These are phyloP conservation scores for Chalciporus sp. DNA, from an alignment of 1,284 basidiomycete genomes.

Conservation along the genomic window DNA sequence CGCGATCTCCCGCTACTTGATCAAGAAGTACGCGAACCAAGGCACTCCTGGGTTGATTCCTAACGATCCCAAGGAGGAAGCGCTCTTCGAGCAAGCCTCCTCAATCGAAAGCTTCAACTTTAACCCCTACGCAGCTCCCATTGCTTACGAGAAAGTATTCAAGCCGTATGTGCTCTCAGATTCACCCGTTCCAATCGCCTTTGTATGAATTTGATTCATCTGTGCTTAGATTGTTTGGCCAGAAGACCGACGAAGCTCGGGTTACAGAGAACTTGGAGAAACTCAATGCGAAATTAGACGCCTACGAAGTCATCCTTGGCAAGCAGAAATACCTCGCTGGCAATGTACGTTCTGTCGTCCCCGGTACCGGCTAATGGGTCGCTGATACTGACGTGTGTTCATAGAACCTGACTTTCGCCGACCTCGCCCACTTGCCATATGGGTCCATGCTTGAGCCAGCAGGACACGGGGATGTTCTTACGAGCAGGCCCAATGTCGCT, in stretches of 20 bases:
- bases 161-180: constrained; percentile 35
- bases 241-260: constrained; percentile 26
- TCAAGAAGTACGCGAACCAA: constrained; percentile 44
- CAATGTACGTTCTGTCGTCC: constrained; percentile 38
- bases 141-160: constrained; percentile 37
- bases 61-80: constrained; percentile 32
- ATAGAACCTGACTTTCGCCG: constrained; percentile 50
- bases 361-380: no score
- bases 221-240: constrained; percentile 4
- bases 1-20: constrained; percentile 54
- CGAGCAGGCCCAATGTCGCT: constrained; percentile 21
- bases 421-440: constrained; percentile 56
- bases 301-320: constrained; percentile 47
- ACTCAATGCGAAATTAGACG: constrained; percentile 41
- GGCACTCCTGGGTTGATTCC: constrained; percentile 38
- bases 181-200: not conserved
- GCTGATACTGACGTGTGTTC: no score
- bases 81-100: constrained; percentile 36
- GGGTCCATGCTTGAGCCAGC: constrained; percentile 23
- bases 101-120: constrained; percentile 36
- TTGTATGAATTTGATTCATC: not conserved
- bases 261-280: constrained; percentile 26
- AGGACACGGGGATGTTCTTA: constrained; percentile 8
- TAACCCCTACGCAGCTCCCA: constrained; percentile 18
- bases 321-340: constrained; percentile 54